Conservation (phyloP, 208 protist genomes). For the Naegleria fowleri region DNA sequence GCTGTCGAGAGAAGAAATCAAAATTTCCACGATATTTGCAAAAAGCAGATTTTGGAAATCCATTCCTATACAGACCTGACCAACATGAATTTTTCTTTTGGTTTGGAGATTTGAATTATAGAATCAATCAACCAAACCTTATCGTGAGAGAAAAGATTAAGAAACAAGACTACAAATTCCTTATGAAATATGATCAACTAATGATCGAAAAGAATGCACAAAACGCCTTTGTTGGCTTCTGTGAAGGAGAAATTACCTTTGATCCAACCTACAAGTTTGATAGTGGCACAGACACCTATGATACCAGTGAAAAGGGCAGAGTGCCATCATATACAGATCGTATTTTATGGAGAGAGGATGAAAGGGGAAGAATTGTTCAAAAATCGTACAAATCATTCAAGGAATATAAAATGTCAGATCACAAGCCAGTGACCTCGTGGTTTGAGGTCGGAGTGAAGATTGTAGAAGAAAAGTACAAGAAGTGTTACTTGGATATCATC, state of each 20-base stretch:
- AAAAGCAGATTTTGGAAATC: conserved; percentile 29
- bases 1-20: conserved; percentile 74
- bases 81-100: conserved; percentile 43
- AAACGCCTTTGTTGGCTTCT: conserved; percentile 33
- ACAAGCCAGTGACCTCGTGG: background rate
- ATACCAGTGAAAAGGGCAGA: conserved; percentile 79
- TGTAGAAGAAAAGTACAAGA: conserved; percentile 11
- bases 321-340: conserved; percentile 78
- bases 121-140: conserved; percentile 66
- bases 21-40: conserved; percentile 75
- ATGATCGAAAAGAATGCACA: conserved; percentile 8
- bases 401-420: conserved; percentile 9
- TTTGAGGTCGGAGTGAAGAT: conserved; percentile 11
- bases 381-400: background rate
- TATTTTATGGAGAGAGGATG: conserved; percentile 57
- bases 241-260: conserved; percentile 43
- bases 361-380: background rate
- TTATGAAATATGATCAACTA: conserved; percentile 74
- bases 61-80: background rate
- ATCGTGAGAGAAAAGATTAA: conserved; percentile 50
- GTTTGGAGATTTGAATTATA: conserved; percentile 55
- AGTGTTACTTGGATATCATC: conserved; percentile 13
- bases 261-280: conserved; percentile 72
- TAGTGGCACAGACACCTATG: conserved; percentile 64
- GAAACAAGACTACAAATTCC: conserved; percentile 40